phyloP scores from a whole-genome alignment of 202 grass and related monocot species.

The Zoysia matrella region DNA sequence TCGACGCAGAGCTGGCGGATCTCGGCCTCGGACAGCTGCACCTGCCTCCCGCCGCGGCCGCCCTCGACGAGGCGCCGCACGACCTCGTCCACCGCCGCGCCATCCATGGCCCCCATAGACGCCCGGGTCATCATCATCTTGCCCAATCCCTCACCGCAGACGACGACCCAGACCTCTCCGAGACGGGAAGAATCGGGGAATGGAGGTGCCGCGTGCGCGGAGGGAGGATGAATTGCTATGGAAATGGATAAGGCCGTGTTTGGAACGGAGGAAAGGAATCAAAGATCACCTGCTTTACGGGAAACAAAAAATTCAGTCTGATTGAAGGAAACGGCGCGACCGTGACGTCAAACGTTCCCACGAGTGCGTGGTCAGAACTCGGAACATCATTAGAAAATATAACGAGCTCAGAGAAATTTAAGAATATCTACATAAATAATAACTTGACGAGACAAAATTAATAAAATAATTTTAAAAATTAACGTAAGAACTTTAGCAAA shows the following conservation, averaged over 20 bases:
- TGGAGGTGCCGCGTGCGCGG: constrained; percentile 6
- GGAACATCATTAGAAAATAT: too few relatives aligned
- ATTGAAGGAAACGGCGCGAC: too few relatives aligned
- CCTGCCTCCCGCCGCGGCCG: constrained; percentile 58
- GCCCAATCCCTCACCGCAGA: neutral
- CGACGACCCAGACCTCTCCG: neutral
- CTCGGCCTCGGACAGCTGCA: constrained; percentile 74
- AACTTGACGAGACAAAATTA: too few relatives aligned
- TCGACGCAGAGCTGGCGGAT: constrained; percentile 82
- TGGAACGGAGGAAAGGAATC: too few relatives aligned
- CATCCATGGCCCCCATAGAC: constrained; percentile 60
- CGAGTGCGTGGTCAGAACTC: too few relatives aligned
- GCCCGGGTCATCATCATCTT: constrained; percentile 66
- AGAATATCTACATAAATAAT: too few relatives aligned
- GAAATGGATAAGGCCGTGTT: constrained; percentile 9
- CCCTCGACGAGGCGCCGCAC: constrained; percentile 60
- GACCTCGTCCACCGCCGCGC: constrained; percentile 62
- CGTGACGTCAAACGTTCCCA: too few relatives aligned
- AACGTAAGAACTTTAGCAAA: too few relatives aligned
- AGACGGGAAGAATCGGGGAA: neutral
- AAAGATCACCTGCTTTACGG: too few relatives aligned
- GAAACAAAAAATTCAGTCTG: too few relatives aligned
- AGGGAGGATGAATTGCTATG: neutral
- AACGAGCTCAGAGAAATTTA: too few relatives aligned
- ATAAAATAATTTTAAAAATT: too few relatives aligned